These are phyloP conservation scores for Ophiostoma piceae DNA, from an alignment of 2,329 filamentous ascomycete species.

Conservation along the genomic window DNA sequence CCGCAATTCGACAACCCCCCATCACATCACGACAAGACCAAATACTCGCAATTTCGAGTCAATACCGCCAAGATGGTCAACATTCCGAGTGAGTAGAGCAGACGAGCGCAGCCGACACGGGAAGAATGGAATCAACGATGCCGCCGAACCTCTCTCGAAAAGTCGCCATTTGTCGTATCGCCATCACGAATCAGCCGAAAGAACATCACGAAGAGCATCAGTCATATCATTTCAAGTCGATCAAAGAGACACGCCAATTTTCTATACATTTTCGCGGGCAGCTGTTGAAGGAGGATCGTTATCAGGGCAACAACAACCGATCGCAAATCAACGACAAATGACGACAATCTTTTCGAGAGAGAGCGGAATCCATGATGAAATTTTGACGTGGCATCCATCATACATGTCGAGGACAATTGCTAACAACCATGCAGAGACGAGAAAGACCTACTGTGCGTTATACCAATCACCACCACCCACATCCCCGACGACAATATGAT, in stretches of 20 bases:
- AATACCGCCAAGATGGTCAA: conserved; percentile 56
- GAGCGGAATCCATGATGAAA: background rate
- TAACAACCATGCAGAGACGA: conserved; percentile 28
- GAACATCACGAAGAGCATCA: background rate
- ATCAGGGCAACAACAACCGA: too few species aligned
- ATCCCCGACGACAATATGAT: conserved; percentile 8
- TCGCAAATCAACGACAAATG: background rate
- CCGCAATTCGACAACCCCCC: conserved; percentile 22
- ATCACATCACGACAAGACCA: conserved; percentile 21
- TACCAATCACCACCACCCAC: background rate
- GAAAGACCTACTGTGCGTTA: conserved; percentile 30
- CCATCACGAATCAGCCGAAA: background rate
- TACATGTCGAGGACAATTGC: conserved; percentile 12
- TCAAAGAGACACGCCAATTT: background rate
- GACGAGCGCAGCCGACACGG: background rate
- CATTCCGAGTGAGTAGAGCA: conserved; percentile 55
- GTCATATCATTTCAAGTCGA: background rate
- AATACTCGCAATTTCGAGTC: conserved; percentile 18
- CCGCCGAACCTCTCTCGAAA: conserved; percentile 7
- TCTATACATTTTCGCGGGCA: background rate
- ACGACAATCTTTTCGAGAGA: background rate
- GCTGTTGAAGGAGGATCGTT: background rate
- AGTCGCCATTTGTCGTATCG: background rate
- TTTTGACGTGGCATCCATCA: background rate
- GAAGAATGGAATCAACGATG: background rate